Percentiles rank a stretch among this genome's conserved stretches.
phyloP scores from a whole-genome alignment of 1,139 yeast species.

The Hyphopichia wangnamkhiaoensis region DNA sequence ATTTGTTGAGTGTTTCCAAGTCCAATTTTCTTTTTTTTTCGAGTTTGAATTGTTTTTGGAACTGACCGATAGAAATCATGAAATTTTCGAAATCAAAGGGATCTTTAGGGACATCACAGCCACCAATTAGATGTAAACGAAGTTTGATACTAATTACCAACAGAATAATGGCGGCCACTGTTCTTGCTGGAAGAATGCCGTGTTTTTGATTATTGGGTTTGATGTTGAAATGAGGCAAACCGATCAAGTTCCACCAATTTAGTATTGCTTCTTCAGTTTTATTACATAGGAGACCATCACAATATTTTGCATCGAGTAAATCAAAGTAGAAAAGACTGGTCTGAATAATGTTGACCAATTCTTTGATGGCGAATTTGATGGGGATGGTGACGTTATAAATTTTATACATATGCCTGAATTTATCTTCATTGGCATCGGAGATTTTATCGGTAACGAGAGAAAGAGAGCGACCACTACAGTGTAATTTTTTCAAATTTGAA shows the following conservation, averaged over 20 bases:
- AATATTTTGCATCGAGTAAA: slow-evolving; percentile 63
- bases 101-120: slow-evolving; percentile 82
- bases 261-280: slow-evolving; percentile 70
- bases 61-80: slow-evolving; percentile 58
- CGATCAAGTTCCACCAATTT: slow-evolving; percentile 84
- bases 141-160: slow-evolving; percentile 66
- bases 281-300: slow-evolving; percentile 83
- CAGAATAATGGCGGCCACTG: slow-evolving; percentile 65
- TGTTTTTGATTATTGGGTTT: slow-evolving; percentile 43
- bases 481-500: slow-evolving; percentile 71
- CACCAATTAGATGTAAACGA: slow-evolving; percentile 65
- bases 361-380: slow-evolving; percentile 67
- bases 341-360: slow-evolving; percentile 73
- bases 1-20: slow-evolving; percentile 58
- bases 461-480: slow-evolving; percentile 85
- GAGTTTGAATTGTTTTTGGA: slow-evolving; percentile 61
- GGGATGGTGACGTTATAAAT: slow-evolving; percentile 51
- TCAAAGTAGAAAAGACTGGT: slow-evolving; percentile 77
- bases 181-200: slow-evolving; percentile 62
- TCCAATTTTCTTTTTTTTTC: slow-evolving; percentile 63
- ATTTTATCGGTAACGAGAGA: slow-evolving; percentile 63
- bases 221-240: slow-evolving; percentile 58
- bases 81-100: slow-evolving; percentile 76
- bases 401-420: slow-evolving; percentile 75
- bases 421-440: slow-evolving; percentile 77